Evolutionary conservation across 2,329 filamentous ascomycete genomes (phyloP), one percentile per base, ranked within the genome.

Genomic region (Cladosporium velox): DNA sequence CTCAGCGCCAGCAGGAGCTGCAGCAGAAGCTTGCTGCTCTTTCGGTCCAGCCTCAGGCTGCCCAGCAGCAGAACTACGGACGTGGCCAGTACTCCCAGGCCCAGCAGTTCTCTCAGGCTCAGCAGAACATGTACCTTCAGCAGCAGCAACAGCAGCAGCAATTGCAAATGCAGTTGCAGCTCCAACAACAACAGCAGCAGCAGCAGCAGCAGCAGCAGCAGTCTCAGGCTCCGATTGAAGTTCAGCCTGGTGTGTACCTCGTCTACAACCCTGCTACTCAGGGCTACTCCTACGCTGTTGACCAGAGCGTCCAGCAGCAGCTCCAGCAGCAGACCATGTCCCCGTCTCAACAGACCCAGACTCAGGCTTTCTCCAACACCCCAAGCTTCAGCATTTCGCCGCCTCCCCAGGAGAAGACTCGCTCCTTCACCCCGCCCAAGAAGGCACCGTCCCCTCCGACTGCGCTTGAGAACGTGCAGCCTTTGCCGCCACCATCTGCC

Each of bases 1-100:
- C 93, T 49, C 92, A 97, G 76, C 93, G 97, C 80, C 94, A 98
- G 80, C 93, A 97, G 81, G 90, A 91, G 70, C 87, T 98, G 62
- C 93, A 98, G 80, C 93, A 97, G 81, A 93, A 98, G 81, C 86
- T 98, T 71, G 87, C 92, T 72, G 91, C 83, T 70, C 88, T 97
- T 28, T 95, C 94, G 74, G 88, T 89, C 62, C 91, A 91, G 44
- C 90, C 92, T 67, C 90, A 93, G 77, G 88, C 87, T 70, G n/a
- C 54, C 28, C 67, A 64, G 35, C 65, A 68, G 58, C 74, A 75
- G 66, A 67, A 69, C 61, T 67, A 68, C 57, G 35, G 67, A 30
- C 61, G 64, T 34, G 81, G 81, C 62, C 74, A 79, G 7, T 80
- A 81, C 73, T 77, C 82, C 65, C 84, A 86, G 69, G 77, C 82